Percentiles rank a stretch among this genome's conserved stretches.
Conservation (phyloP, 2,329 filamentous ascomycete species). For the Lecanicillium sp. region DNA sequence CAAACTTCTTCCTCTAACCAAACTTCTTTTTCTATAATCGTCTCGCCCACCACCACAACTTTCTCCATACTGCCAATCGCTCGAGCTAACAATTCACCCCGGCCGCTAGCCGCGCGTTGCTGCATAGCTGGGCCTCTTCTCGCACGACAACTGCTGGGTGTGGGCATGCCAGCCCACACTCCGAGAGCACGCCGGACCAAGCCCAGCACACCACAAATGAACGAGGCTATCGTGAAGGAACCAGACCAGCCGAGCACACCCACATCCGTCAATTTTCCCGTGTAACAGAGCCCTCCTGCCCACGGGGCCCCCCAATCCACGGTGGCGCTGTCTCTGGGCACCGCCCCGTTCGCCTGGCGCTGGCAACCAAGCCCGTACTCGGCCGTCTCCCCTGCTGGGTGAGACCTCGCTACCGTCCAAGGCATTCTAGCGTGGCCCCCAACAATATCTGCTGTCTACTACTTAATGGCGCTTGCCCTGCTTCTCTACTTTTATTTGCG, state of each 20-base stretch:
- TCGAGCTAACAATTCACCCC: neutral
- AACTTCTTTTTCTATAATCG: neutral
- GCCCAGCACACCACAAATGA: neutral
- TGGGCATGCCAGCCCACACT: conserved; percentile 9
- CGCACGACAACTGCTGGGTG: neutral
- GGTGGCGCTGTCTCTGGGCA: conserved; percentile 12
- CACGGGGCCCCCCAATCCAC: conserved; percentile 8
- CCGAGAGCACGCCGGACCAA: neutral
- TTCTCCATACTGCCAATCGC: no score
- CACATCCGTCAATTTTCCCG: neutral
- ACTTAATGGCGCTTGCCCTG: conserved; percentile 15
- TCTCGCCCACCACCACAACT: no score
- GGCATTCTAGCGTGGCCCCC: conserved; percentile 14
- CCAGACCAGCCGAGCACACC: neutral
- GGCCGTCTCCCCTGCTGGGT: conserved; percentile 22
- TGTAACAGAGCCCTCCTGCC: neutral
- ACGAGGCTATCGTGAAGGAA: conserved; percentile 14
- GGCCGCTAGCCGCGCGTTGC: neutral
- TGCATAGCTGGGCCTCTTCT: neutral
- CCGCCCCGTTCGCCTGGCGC: conserved; percentile 6
- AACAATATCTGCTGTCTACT: conserved; percentile 17
- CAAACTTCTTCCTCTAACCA: neutral
- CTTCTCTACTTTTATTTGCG: conserved; percentile 15
- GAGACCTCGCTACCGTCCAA: conserved; percentile 19
- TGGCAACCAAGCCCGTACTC: conserved; percentile 8